Conservation (phyloP, 139 green algal species). For the Chlorella sp. region DNA sequence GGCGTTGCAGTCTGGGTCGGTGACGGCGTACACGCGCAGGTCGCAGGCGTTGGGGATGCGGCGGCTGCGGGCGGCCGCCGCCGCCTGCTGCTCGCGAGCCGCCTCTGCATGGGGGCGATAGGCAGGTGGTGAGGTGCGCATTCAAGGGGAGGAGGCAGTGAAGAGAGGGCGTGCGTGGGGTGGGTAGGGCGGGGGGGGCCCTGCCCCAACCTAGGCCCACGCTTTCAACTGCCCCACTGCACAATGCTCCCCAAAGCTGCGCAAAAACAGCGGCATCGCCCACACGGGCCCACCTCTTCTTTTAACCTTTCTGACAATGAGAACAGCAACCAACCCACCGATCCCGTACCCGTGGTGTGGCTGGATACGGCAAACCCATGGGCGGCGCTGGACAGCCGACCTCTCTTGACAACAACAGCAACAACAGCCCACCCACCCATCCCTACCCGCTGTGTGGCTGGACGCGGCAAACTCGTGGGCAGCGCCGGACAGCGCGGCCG, state of each 20-base stretch:
- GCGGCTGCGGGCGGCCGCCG: not conserved
- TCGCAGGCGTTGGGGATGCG: conserved; percentile 42
- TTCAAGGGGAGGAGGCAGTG: not conserved
- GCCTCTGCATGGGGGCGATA: conserved; percentile 13
- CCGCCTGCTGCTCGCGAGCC: not conserved
- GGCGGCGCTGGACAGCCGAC: too few relatives aligned
- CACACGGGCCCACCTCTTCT: too few relatives aligned
- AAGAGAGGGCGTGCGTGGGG: not conserved
- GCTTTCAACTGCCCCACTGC: not conserved
- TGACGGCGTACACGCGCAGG: conserved; percentile 86
- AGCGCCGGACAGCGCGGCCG: not conserved
- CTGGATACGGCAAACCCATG: too few relatives aligned
- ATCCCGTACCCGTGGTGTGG: too few relatives aligned
- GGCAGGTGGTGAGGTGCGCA: not conserved
- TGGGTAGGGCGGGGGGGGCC: not conserved
- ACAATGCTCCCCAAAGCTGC: not conserved
- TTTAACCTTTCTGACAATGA: too few relatives aligned
- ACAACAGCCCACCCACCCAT: not conserved
- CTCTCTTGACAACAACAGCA: too few relatives aligned
- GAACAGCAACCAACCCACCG: too few relatives aligned
- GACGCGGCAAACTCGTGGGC: not conserved
- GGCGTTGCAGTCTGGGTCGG: conserved; percentile 76
- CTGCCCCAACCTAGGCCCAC: not conserved
- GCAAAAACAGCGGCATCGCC: too few relatives aligned
- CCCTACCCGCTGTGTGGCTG: conserved; percentile 13